Conservation (phyloP, 495 filamentous ascomycete species). For the Penicillium taxi region DNA sequence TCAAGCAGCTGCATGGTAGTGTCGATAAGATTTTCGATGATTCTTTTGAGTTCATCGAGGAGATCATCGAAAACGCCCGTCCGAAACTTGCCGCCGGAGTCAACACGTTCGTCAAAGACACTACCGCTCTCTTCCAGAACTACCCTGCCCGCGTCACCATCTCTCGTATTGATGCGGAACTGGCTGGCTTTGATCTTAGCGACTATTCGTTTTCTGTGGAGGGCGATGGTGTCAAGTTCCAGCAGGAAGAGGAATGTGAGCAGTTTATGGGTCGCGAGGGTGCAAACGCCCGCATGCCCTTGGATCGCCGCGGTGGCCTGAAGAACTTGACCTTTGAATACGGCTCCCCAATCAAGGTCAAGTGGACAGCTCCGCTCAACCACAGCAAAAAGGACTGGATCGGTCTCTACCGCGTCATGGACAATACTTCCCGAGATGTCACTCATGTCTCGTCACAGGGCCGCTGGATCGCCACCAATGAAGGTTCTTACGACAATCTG, state of each 20-base stretch:
- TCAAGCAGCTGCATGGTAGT: constrained; percentile 67
- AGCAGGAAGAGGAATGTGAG: constrained; percentile 47
- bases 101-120: constrained; percentile 79
- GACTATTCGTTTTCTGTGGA: constrained; percentile 74
- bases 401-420: constrained; percentile 86
- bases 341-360: constrained; percentile 81
- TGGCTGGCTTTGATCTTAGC: constrained; percentile 75
- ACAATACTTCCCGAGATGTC: constrained; percentile 77
- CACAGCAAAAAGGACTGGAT: constrained; percentile 95
- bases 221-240: constrained; percentile 49
- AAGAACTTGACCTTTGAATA: constrained; percentile 79
- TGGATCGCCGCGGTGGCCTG: constrained; percentile 48
- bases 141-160: constrained; percentile 86
- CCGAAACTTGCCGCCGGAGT: constrained; percentile 83
- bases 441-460: constrained; percentile 81
- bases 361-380: constrained; percentile 85
- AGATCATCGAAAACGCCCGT: constrained; percentile 78
- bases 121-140: constrained; percentile 76
- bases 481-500: constrained; percentile 67
- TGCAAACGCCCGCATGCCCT: constrained; percentile 40
- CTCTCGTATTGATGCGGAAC: constrained; percentile 68
- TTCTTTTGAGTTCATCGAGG: constrained; percentile 80
- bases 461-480: constrained; percentile 77
- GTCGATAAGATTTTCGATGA: constrained; percentile 82
- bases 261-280: constrained; percentile 43